Conservation (phyloP, 192 early-diverging fungal genomes). For the Backusella westeae region DNA sequence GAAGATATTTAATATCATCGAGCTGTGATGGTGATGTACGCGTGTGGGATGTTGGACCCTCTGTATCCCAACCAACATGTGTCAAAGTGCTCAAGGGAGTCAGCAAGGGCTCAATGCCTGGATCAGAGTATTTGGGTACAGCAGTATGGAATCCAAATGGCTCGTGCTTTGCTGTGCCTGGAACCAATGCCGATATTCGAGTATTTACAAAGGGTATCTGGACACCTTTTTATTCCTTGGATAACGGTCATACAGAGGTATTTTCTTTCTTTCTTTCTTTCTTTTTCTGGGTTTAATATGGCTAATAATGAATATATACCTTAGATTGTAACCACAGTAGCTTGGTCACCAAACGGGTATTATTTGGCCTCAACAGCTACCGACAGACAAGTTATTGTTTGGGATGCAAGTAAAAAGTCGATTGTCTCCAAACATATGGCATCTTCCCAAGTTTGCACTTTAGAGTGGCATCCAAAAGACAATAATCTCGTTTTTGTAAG, state of each 20-base stretch:
- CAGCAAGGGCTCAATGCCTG: conserved; percentile 40
- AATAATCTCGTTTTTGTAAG: conserved; percentile 64
- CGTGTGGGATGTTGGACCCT: conserved; percentile 60
- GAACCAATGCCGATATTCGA: conserved; percentile 37
- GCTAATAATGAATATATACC: background rate
- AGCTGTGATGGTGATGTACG: conserved; percentile 61
- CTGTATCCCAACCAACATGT: conserved; percentile 36
- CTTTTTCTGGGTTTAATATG: background rate
- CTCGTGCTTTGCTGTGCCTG: conserved; percentile 56
- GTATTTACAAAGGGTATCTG: conserved; percentile 23
- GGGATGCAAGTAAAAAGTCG: conserved; percentile 59
- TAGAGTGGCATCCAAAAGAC: conserved; percentile 65
- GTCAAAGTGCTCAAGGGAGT: conserved; percentile 37
- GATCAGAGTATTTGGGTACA: conserved; percentile 39
- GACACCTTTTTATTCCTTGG: conserved; percentile 32
- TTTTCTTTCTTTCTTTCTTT: background rate
- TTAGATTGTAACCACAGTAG: conserved; percentile 42
- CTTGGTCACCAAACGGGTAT: conserved; percentile 66
- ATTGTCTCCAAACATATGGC: conserved; percentile 39
- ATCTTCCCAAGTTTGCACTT: conserved; percentile 44
- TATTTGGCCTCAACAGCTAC: conserved; percentile 53
- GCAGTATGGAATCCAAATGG: conserved; percentile 67
- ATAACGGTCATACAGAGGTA: background rate
- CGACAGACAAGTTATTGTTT: conserved; percentile 55
- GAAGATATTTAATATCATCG: conserved; percentile 40